Evolutionary conservation across 225 moss, liverwort and hornwort species (phyloP), one percentile per base, ranked within the genome.

Genomic region (Anthoceros angustus): DNA sequence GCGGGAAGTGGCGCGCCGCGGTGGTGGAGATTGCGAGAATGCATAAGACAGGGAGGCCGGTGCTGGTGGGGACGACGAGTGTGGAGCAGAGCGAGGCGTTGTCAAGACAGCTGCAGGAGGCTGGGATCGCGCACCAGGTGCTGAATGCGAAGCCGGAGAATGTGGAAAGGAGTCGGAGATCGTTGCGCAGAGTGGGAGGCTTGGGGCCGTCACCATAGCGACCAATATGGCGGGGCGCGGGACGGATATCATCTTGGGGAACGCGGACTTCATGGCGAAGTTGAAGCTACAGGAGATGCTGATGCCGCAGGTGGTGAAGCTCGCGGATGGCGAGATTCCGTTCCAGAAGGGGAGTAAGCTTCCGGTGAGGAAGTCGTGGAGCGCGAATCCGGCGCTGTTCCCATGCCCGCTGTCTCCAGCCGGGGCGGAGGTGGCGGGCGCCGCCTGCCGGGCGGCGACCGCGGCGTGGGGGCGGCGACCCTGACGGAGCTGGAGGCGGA

Each of bases 211-310:
- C 69, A 95, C 94, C 8, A 95, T 95, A 67, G 91, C 94, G 21
- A 95, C 94, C 42, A 95, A 95, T 67, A 95, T 95, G 94, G 94
- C 94, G 65, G 94, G 94, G 70, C 88, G 90, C 76, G 94, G 94
- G 77, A 95, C 94, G 41, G 94, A 95, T 68, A 95, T 90, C 50
- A 95, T 95, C 61, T 64, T 95, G 60, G 94, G 94, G 71, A 95
- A 95, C 68, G 69, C 90, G 43, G 87, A 90, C 66, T 94, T 94
- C 68, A 94, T 94, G 94, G 94, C 86, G 20, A 91, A 90, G 61
- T 86, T 94, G 39, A 90, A 90, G 80, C 77, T 94, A 26, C 81
- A 90, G 40, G 94, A 94, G 73, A 77, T 91, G 76, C 94, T 94
- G 55, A 94, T 94, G 94, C 94, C 94, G 25, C 80, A 80, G 74